phyloP scores from a whole-genome alignment of 1,139 yeast genomes.

The Blastobotrys persicus region DNA sequence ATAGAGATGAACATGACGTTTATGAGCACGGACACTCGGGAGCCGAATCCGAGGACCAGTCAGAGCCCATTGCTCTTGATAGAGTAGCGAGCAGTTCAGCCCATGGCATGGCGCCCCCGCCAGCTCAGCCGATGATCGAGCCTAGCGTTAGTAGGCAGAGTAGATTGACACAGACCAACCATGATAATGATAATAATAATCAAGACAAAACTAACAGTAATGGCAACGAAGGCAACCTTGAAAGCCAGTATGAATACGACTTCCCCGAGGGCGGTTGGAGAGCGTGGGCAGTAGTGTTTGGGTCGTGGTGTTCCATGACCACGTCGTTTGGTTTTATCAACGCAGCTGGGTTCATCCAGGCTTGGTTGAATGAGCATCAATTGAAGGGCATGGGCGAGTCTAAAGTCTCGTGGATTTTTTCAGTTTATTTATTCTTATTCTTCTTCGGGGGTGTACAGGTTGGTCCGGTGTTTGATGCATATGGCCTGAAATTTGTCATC shows the following conservation, averaged over 20 bases:
- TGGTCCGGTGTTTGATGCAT: slow-evolving; percentile 59
- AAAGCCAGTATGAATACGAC: slow-evolving; percentile 17
- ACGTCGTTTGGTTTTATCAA: slow-evolving; percentile 64
- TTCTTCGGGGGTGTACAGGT: slow-evolving; percentile 57
- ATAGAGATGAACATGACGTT: neutral
- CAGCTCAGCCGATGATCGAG: slow-evolving; percentile 17
- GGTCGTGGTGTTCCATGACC: slow-evolving; percentile 56
- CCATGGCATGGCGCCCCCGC: slow-evolving; percentile 16
- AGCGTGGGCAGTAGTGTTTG: slow-evolving; percentile 52
- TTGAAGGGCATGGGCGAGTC: slow-evolving; percentile 44
- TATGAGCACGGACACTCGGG: neutral
- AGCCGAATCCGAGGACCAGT: neutral
- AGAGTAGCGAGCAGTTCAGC: neutral
- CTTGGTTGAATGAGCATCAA: slow-evolving; percentile 52
- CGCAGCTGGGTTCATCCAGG: slow-evolving; percentile 59
- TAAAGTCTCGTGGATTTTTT: slow-evolving; percentile 62
- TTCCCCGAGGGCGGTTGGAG: slow-evolving; percentile 59
- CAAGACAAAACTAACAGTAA: neutral
- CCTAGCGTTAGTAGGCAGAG: slow-evolving; percentile 10
- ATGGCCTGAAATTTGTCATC: slow-evolving; percentile 32
- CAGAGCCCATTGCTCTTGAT: neutral
- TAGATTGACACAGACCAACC: neutral
- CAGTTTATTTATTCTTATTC: slow-evolving; percentile 54
- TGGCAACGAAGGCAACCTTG: neutral
- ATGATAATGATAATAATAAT: neutral